Evolutionary conservation across 768 basidiomycete species (phyloP).

Genomic region (Russula vinacea): DNA sequence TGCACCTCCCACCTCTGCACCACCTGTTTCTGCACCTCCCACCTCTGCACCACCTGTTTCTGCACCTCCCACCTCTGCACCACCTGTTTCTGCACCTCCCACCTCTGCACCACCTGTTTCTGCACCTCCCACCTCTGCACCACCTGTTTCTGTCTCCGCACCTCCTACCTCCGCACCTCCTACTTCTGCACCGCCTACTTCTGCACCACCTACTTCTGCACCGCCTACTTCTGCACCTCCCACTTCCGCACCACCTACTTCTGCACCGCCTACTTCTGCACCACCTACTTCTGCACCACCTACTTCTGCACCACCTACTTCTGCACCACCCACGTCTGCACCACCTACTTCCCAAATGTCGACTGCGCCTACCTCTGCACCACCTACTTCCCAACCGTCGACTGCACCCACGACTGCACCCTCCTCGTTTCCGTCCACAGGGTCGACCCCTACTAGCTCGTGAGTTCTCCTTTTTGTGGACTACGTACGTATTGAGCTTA

Average conservation of each 20-base stretch:
- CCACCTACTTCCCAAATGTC: background rate
- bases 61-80: background rate
- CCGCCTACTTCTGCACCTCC: background rate
- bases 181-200: background rate
- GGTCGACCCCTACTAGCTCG: slow-evolving; percentile 26
- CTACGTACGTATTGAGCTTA: background rate
- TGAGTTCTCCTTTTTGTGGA: slow-evolving; percentile 1
- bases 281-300: background rate
- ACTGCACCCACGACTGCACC: background rate
- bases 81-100: background rate
- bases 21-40: no score
- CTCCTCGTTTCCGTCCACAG: slow-evolving; percentile 28
- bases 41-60: slow-evolving; percentile 7
- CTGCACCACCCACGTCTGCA: background rate
- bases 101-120: no score
- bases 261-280: background rate
- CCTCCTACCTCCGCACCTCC: background rate
- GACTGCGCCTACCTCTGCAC: background rate
- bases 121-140: background rate
- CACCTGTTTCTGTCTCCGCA: background rate
- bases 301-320: background rate
- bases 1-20: slow-evolving; percentile 4
- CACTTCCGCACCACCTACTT: background rate
- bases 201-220: background rate
- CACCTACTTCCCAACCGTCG: slow-evolving; percentile 8